These are phyloP conservation scores for Pichia thaimueangensis DNA, from an alignment of 805 yeast genomes.

Conservation along the genomic window DNA sequence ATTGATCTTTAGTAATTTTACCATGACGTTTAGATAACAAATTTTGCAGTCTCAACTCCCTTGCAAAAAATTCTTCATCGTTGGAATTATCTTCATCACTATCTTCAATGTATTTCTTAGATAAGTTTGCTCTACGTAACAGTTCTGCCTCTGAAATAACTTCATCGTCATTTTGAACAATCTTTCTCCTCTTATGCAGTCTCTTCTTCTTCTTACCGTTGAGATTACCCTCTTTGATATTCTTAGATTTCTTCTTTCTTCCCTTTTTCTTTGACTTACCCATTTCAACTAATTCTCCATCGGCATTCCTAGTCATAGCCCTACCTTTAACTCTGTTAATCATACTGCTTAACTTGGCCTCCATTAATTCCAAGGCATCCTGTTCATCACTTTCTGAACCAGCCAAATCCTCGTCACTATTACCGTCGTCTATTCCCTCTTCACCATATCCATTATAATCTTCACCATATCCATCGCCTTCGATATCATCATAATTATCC, in stretches of 20 bases:
- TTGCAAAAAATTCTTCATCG: conserved; percentile 45
- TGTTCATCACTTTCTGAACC: conserved; percentile 36
- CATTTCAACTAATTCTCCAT: conserved; percentile 12
- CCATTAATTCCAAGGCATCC: conserved; percentile 36
- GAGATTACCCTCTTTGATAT: conserved; percentile 5
- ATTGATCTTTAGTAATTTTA: conserved; percentile 26
- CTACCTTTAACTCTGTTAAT: conserved; percentile 20
- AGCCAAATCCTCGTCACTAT: conserved; percentile 24
- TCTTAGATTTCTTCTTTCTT: conserved; percentile 8
- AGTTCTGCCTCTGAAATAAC: conserved; percentile 11
- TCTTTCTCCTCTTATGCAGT: conserved; percentile 9
- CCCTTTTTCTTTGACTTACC: conserved; percentile 4
- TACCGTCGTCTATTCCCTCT: conserved; percentile 11
- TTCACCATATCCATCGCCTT: no score
- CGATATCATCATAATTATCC: conserved; percentile 8
- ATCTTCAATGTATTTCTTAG: conserved; percentile 49
- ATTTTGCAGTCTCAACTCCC: conserved; percentile 45
- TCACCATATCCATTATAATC: conserved; percentile 15
- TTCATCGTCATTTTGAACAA: conserved; percentile 28
- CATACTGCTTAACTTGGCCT: conserved; percentile 24
- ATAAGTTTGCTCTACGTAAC: conserved; percentile 28
- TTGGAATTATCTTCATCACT: conserved; percentile 63
- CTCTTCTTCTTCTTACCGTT: background rate
- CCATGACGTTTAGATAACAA: conserved; percentile 23
- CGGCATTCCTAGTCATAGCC: conserved; percentile 18